Base-by-base conservation (phyloP, 2,329 filamentous ascomycete species). In the Penicillium italicum region DNA sequence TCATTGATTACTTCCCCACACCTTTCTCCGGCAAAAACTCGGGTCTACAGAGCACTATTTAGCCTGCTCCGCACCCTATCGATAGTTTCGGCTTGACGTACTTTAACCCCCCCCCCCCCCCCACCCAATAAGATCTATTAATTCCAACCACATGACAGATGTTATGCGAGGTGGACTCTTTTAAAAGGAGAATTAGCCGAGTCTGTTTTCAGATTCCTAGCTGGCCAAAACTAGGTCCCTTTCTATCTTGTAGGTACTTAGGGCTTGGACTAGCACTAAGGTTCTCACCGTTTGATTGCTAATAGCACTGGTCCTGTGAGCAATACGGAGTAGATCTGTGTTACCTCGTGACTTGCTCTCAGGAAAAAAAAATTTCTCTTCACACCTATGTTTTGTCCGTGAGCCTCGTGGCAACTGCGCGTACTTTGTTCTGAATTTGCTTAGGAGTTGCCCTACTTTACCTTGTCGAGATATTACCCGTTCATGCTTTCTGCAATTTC, bases 11-110 rank as follows among this genome's bases (percentile, higher is more conserved):
- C 26, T 54, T 52, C 60, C 56, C 60, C 59, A 55, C 62, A 61
- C 34, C 26, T 33, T 44, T 51, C 43, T 24, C 59, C 59, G 61
- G 59, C 62, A 56, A 62, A 63, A 57, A 57, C 40, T 42, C 49
- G 50, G 43, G 36, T 44, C 12, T 18, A 55, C 50, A 44, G 53
- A 41, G 51, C 57, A 57, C 43, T 49, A 20, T 54, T 42, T 48
- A 38, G 11, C 34, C 42, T 44, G 22, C n/a, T 18, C 18, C n/a
- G 24, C 51, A 26, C n/a, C 16, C 20, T 20, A 30, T 51, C 34
- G 20, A 45, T 55, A 44, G 38, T 45, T 31, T n/a, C 26, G 26
- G 40, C 7, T 28, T 38, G n/a, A n/a, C 16, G 37, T 26, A 33
- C 31, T 43, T 28, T 44, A 38, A 50, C 28, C 20, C 24, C 14